phyloP scores from a whole-genome alignment of 345 rosid genomes.

The Salix suchowensis region DNA sequence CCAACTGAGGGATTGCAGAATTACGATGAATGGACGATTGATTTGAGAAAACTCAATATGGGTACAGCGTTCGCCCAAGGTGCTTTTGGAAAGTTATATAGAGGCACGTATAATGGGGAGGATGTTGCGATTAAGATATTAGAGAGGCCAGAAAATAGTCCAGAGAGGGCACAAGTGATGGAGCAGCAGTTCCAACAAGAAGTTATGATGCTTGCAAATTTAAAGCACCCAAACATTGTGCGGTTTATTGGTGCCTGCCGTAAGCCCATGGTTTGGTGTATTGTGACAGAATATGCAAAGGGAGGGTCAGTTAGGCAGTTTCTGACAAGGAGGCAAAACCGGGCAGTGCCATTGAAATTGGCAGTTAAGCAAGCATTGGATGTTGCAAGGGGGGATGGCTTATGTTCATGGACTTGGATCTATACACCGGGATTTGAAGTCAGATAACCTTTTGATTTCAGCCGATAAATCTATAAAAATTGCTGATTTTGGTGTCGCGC shows the following conservation, averaged over 20 bases:
- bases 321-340: constrained; percentile 15
- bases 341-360: constrained; percentile 31
- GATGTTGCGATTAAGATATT: constrained; percentile 29
- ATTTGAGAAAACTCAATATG: constrained; percentile 30
- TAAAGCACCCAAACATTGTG: constrained; percentile 28
- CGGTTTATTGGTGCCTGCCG: constrained; percentile 28
- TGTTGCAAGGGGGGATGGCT: constrained; percentile 31
- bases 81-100: constrained; percentile 26
- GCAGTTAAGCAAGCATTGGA: constrained; percentile 33
- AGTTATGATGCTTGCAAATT: constrained; percentile 27
- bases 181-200: constrained; percentile 34
- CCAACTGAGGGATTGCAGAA: constrained; percentile 21
- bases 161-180: constrained; percentile 27
- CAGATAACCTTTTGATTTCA: constrained; percentile 27
- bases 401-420: constrained; percentile 25
- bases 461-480: constrained; percentile 27
- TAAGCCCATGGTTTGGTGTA: constrained; percentile 33
- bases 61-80: constrained; percentile 31
- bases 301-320: constrained; percentile 31
- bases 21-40: constrained; percentile 32
- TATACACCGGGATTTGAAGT: constrained; percentile 28
- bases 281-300: constrained; percentile 30
- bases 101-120: constrained; percentile 34
- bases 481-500: constrained; percentile 31
- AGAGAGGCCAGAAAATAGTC: constrained; percentile 31